phyloP scores from a whole-genome alignment of 139 green algal genomes.

The Coelastrella sp. region DNA sequence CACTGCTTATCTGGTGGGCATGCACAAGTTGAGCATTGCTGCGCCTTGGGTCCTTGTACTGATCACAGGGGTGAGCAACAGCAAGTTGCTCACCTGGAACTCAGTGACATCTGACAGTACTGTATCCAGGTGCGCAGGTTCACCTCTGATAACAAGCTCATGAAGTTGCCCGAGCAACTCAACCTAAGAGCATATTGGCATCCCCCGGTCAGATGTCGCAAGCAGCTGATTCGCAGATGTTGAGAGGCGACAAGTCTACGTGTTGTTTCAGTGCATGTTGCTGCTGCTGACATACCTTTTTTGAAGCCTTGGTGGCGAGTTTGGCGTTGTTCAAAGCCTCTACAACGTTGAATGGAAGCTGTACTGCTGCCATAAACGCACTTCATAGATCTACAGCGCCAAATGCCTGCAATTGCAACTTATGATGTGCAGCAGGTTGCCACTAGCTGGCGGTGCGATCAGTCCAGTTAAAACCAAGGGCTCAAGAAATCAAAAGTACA shows the following conservation, averaged over 20 bases:
- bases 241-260: not conserved
- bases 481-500: not conserved
- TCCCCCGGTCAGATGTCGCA: not conserved
- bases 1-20: no score
- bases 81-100: constrained; percentile 42
- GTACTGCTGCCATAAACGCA: not conserved
- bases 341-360: constrained; percentile 2
- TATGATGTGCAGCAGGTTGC: not conserved
- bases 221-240: not conserved
- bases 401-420: not conserved
- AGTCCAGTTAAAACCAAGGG: not conserved
- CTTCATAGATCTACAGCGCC: not conserved
- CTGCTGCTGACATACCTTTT: not conserved
- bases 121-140: constrained; percentile 54
- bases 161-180: constrained; percentile 56
- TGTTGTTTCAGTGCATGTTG: not conserved
- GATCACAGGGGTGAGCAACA: no score
- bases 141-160: constrained; percentile 61
- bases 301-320: constrained; percentile 8
- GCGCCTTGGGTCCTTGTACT: no score
- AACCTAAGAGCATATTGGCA: constrained; percentile 44
- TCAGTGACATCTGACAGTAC: constrained; percentile 55
- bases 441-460: not conserved
- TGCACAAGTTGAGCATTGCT: no score
- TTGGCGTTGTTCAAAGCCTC: constrained; percentile 37